phyloP scores from a whole-genome alignment of 768 basidiomycete species.

The Russula ochroleuca region DNA sequence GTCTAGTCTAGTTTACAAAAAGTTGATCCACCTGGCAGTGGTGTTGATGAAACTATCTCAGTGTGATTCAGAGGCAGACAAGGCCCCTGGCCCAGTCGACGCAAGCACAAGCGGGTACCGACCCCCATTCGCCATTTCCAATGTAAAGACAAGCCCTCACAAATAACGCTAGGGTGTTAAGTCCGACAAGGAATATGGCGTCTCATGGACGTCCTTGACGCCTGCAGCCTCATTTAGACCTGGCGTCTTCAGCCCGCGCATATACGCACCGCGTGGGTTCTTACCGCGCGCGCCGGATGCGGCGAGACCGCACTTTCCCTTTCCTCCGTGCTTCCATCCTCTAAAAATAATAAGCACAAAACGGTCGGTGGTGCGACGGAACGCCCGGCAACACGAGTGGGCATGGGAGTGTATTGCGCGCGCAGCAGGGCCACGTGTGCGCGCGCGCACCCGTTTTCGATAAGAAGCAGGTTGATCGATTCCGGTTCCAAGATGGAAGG shows the following conservation, averaged over 20 bases:
- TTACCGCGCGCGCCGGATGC: slow-evolving; percentile 93
- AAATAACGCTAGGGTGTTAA: too few species aligned
- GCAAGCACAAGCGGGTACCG: slow-evolving; percentile 41
- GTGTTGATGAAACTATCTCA: slow-evolving; percentile 37
- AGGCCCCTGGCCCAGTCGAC: not conserved
- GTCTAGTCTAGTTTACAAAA: too few species aligned
- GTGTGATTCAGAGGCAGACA: slow-evolving; percentile 32
- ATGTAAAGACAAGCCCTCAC: slow-evolving; percentile 35
- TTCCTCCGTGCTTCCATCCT: slow-evolving; percentile 35
- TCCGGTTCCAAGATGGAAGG: slow-evolving; percentile 92
- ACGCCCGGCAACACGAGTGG: slow-evolving; percentile 27
- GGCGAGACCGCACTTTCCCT: slow-evolving; percentile 45
- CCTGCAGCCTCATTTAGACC: slow-evolving; percentile 98
- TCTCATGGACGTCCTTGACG: slow-evolving; percentile 95
- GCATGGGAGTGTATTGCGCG: slow-evolving; percentile 51
- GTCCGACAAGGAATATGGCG: slow-evolving; percentile 69
- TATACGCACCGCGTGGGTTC: slow-evolving; percentile 93
- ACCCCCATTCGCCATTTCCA: slow-evolving; percentile 35
- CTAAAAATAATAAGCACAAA: slow-evolving; percentile 69
- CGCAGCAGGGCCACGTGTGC: slow-evolving; percentile 62
- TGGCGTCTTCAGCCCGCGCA: slow-evolving; percentile 72
- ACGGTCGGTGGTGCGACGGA: slow-evolving; percentile 35
- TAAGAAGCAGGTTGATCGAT: slow-evolving; percentile 93
- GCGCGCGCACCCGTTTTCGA: slow-evolving; percentile 96
- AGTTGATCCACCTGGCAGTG: too few species aligned